Percentiles rank a stretch among this genome's conserved stretches.
Evolutionary conservation across 176 grass and related monocot species (phyloP).

Genomic region (Saccharum officinarum): DNA sequence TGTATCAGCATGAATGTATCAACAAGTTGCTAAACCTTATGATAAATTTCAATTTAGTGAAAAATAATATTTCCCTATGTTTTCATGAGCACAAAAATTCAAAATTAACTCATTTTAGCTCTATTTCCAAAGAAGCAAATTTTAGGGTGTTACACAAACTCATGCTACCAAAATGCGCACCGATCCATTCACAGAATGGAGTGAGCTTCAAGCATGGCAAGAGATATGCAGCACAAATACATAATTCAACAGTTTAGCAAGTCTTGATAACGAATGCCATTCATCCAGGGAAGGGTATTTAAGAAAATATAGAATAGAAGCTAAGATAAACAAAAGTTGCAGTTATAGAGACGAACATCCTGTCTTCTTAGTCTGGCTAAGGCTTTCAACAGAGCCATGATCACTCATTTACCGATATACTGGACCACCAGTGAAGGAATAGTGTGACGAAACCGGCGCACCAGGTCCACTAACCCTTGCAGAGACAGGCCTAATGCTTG

Average conservation of each 20-base stretch:
- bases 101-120: no score
- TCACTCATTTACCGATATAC: conserved; percentile 46
- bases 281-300: conserved; percentile 6
- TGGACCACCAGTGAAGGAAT: conserved; percentile 45
- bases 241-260: conserved; percentile 11
- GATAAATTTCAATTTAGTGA: no score
- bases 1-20: no score
- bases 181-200: neutral
- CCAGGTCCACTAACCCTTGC: conserved; percentile 25
- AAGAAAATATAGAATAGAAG: neutral
- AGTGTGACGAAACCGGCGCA: conserved; percentile 44
- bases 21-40: no score
- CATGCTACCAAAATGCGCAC: neutral
- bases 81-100: no score
- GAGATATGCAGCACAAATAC: neutral
- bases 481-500: conserved; percentile 9
- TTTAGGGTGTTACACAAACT: no score
- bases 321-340: neutral
- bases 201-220: neutral
- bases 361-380: neutral
- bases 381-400: neutral
- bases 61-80: no score
- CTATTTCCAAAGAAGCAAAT: no score
- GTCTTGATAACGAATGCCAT: neutral
- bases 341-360: neutral